Conservation (phyloP, 2,329 filamentous ascomycete genomes). For the Epichloe uncinata region DNA sequence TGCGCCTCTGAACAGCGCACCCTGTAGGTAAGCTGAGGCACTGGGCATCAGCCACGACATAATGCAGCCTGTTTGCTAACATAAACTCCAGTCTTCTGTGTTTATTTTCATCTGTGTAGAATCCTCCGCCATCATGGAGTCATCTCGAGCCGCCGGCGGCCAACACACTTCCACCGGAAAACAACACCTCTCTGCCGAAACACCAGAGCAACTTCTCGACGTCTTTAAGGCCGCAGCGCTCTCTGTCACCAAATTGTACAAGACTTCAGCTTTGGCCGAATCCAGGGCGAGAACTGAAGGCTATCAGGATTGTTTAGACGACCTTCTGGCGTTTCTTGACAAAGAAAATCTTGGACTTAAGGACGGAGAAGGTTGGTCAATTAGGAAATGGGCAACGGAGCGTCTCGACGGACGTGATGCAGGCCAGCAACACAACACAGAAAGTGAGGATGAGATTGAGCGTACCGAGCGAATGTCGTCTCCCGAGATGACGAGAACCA, state of each 20-base stretch:
- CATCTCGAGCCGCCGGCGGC: conserved; percentile 2
- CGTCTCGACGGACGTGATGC: conserved; percentile 50
- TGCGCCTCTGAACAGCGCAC: neutral
- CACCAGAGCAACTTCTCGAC: conserved; percentile 59
- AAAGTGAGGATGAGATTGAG: conserved; percentile 57
- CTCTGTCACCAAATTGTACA: conserved; percentile 93
- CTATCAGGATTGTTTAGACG: conserved; percentile 89
- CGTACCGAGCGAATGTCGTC: conserved; percentile 48
- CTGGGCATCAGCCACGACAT: neutral
- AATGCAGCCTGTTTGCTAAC: neutral
- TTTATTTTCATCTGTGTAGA: neutral
- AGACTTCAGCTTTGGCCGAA: conserved; percentile 70
- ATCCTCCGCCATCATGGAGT: conserved; percentile 6
- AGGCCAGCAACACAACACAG: conserved; percentile 37
- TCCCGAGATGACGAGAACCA: conserved; percentile 40
- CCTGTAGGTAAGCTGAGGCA: neutral
- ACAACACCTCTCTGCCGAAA: conserved; percentile 21
- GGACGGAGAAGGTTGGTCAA: conserved; percentile 60
- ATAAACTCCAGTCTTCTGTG: neutral
- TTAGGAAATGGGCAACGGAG: conserved; percentile 55
- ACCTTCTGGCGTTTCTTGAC: conserved; percentile 76
- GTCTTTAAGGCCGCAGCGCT: conserved; percentile 87
- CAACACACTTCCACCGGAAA: conserved; percentile 13
- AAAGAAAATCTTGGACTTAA: conserved; percentile 63
- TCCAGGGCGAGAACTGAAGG: conserved; percentile 64